A percentile compares a stretch with the other conserved stretches of the same genome.
Conservation (phyloP, 2,329 filamentous ascomycete genomes). For the Aureobasidium subglaciale region DNA sequence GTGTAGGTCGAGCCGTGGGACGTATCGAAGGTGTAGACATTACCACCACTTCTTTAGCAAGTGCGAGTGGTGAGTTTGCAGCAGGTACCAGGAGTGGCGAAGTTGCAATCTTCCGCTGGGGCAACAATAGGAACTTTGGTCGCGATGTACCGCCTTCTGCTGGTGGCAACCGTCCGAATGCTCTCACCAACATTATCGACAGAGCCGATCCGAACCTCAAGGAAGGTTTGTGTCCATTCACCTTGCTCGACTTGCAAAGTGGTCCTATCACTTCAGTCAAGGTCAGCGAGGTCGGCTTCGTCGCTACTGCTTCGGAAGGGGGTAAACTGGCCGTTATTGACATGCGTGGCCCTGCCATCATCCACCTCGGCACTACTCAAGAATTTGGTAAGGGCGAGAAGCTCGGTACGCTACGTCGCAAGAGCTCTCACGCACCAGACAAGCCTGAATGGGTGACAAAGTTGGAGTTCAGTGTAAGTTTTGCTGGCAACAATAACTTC, state of each 20-base stretch:
- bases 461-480: conserved; percentile 70
- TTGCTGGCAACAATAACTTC: background rate
- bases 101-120: conserved; percentile 80
- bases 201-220: conserved; percentile 66
- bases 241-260: conserved; percentile 75
- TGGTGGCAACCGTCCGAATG: conserved; percentile 41
- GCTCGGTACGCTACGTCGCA: conserved; percentile 60
- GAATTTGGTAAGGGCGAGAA: conserved; percentile 75
- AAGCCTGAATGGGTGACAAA: conserved; percentile 66
- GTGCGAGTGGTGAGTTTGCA: conserved; percentile 75
- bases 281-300: conserved; percentile 88
- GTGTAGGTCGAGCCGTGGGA: conserved; percentile 74
- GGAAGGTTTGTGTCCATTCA: conserved; percentile 72
- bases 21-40: conserved; percentile 72
- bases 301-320: conserved; percentile 76
- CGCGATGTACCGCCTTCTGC: conserved; percentile 47
- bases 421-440: conserved; percentile 41
- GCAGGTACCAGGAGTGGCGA: conserved; percentile 80
- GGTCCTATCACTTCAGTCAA: conserved; percentile 73
- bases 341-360: conserved; percentile 76
- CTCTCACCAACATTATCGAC: conserved; percentile 65
- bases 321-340: conserved; percentile 79
- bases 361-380: conserved; percentile 64
- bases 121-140: conserved; percentile 66
- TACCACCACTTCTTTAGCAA: conserved; percentile 70